A percentile compares a stretch with the other conserved stretches of the same genome.
Evolutionary conservation across 2,329 filamentous ascomycete genomes (phyloP).

Genomic region (Pyricularia sp.): DNA sequence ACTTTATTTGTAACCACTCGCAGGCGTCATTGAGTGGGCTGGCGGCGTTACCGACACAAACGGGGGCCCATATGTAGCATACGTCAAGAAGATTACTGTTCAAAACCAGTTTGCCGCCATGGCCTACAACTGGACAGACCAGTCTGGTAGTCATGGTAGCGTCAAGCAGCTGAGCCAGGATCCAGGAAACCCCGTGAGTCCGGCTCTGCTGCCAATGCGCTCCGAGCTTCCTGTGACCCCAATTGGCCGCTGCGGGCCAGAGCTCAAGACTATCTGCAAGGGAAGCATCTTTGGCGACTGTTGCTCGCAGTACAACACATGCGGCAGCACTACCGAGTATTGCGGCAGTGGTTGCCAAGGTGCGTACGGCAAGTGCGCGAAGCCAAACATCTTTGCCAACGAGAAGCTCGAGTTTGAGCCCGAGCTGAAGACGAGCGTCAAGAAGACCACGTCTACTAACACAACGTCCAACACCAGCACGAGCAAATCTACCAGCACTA

Average conservation of each 20-base stretch:
- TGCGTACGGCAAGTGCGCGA: not conserved
- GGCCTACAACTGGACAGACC: conserved; percentile 8
- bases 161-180: conserved; percentile 2
- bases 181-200: not conserved
- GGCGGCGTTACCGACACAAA: conserved; percentile 9
- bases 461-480: conserved; percentile 12
- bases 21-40: conserved; percentile 10
- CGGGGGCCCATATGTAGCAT: conserved; percentile 9
- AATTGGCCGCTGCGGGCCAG: not conserved
- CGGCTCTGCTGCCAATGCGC: not conserved
- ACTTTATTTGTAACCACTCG: no score
- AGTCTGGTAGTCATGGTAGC: conserved; percentile 7
- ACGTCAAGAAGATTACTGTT: conserved; percentile 8
- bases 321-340: not conserved
- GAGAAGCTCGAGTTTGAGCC: not conserved
- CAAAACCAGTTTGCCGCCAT: conserved; percentile 8
- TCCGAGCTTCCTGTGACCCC: not conserved
- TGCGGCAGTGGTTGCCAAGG: not conserved
- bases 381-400: not conserved
- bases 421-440: not conserved
- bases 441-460: conserved; percentile 11
- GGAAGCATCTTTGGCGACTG: conserved; percentile 2
- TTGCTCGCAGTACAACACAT: not conserved
- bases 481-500: conserved; percentile 4
- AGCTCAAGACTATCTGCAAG: not conserved